phyloP scores from a whole-genome alignment of 208 protist genomes.

The Trypanosoma avium region DNA sequence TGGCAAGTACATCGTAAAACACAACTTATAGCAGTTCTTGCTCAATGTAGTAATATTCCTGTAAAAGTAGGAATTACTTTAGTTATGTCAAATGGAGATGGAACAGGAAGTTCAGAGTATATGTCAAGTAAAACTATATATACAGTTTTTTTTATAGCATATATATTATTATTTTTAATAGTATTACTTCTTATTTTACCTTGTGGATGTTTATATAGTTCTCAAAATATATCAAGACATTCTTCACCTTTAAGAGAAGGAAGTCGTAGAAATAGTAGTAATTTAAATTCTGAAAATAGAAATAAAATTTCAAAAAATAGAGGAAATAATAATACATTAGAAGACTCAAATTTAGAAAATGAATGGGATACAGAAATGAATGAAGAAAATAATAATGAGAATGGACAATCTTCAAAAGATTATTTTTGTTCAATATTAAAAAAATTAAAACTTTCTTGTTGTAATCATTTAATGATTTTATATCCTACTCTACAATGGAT shows the following conservation, averaged over 20 bases:
- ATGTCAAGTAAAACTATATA: not conserved
- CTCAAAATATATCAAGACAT: not conserved
- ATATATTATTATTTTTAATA: not conserved
- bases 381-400: not conserved
- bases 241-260: not conserved
- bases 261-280: not conserved
- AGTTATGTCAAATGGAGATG: constrained; percentile 1
- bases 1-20: constrained; percentile 24
- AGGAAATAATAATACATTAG: not conserved
- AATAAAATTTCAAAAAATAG: not conserved
- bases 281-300: not conserved
- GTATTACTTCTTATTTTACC: constrained; percentile 12
- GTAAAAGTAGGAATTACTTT: constrained; percentile 24
- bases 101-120: constrained; percentile 8
- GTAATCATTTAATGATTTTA: constrained; percentile 40
- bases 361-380: not conserved
- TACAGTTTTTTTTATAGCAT: constrained; percentile 5
- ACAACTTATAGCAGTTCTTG: constrained; percentile 45
- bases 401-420: not conserved
- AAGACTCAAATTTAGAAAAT: constrained; percentile 2
- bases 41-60: constrained; percentile 60
- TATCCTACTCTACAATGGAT: constrained; percentile 62
- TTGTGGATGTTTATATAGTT: not conserved
- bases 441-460: not conserved
- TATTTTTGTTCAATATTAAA: not conserved